These are phyloP conservation scores for Corymbia citriodora DNA, from an alignment of 441 rosid species.

Conservation along the genomic window DNA sequence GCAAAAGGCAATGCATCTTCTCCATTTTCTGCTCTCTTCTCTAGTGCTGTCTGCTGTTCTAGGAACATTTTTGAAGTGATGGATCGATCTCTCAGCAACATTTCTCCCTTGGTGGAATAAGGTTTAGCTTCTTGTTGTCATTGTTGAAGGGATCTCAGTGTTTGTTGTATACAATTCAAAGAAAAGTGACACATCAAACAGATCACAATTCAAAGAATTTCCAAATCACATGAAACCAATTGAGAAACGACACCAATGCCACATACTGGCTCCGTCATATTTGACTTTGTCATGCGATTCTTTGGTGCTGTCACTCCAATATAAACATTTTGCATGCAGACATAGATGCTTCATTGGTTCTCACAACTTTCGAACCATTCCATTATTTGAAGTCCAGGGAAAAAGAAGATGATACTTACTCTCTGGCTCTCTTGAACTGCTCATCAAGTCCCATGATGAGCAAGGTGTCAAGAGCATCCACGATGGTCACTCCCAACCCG, in stretches of 20 bases:
- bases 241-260: background rate
- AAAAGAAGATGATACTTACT: background rate
- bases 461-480: background rate
- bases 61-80: background rate
- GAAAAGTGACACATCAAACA: background rate
- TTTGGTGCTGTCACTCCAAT: background rate
- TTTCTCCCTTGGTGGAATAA: background rate
- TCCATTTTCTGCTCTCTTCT: background rate
- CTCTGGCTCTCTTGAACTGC: background rate
- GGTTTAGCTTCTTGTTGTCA: background rate
- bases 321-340: background rate
- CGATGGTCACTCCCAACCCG: constrained; percentile 4
- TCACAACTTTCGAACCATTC: background rate
- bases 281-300: background rate
- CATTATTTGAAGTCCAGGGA: background rate
- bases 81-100: background rate
- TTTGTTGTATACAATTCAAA: background rate
- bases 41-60: background rate
- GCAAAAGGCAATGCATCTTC: background rate
- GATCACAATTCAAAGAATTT: background rate
- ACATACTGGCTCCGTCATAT: background rate
- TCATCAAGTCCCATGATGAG: background rate
- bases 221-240: background rate
- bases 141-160: background rate
- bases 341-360: background rate